These are phyloP conservation scores for Dispira parvispora DNA, from an alignment of 192 early-diverging fungal genomes.

Conservation along the genomic window DNA sequence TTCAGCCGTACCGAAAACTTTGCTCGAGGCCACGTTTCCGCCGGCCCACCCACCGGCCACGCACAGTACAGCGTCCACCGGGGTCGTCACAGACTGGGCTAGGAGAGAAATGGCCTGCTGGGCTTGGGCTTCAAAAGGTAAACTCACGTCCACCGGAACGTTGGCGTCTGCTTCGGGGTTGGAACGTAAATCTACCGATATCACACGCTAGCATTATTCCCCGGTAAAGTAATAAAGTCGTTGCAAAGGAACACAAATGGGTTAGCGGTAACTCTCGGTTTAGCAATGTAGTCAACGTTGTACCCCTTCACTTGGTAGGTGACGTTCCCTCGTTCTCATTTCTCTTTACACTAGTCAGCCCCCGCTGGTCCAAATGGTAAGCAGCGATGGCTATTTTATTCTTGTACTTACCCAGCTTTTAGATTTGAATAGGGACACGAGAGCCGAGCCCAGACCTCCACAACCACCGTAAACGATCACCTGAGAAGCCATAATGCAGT, in stretches of 20 bases:
- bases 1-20: conserved; percentile 50
- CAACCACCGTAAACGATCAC: conserved; percentile 81
- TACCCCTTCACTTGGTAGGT: not conserved
- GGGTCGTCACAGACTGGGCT: conserved; percentile 16
- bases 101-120: conserved; percentile 31
- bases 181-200: conserved; percentile 52
- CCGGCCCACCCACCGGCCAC: conserved; percentile 95
- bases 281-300: not conserved
- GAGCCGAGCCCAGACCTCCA: conserved; percentile 69
- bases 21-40: conserved; percentile 55
- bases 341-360: not conserved
- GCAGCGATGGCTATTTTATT: no score
- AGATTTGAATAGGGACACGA: conserved; percentile 53
- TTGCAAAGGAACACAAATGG: not conserved
- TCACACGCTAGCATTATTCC: conserved; percentile 35
- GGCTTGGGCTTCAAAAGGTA: conserved; percentile 40
- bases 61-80: conserved; percentile 71
- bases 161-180: conserved; percentile 62
- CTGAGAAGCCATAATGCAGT: conserved; percentile 24
- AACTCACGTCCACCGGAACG: conserved; percentile 33
- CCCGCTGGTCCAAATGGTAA: no score
- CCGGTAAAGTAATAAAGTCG: not conserved
- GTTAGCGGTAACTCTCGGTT: not conserved
- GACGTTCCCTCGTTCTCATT: not conserved
- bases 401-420: conserved; percentile 43